Evolutionary conservation across 306 rosid species (phyloP).

Genomic region (Geum urbanum): DNA sequence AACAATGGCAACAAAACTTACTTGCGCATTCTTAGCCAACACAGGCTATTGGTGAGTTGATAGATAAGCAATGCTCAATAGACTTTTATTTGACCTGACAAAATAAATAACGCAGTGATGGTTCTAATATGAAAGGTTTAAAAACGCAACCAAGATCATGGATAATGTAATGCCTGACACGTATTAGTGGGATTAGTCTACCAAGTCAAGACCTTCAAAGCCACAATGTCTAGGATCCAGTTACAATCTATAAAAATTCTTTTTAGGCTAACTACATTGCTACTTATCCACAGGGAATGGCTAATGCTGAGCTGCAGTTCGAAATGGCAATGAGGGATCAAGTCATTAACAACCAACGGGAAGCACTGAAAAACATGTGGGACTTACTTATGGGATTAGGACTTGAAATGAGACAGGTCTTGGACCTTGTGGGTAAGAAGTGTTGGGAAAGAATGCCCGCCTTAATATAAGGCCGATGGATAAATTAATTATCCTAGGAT

Average conservation of each 20-base stretch:
- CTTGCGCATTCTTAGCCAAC: conserved; percentile 54
- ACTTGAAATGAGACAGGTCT: conserved; percentile 44
- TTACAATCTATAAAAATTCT: conserved; percentile 1
- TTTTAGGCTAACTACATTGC: conserved; percentile 5
- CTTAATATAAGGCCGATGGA: no score
- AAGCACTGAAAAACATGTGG: conserved; percentile 46
- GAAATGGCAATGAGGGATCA: conserved; percentile 71
- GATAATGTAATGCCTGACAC: background rate
- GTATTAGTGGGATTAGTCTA: background rate
- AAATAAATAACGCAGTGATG: background rate
- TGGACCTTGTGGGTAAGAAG: conserved; percentile 39
- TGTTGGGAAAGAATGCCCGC: no score
- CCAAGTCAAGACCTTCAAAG: background rate
- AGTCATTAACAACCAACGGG: conserved; percentile 53
- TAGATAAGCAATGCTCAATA: background rate
- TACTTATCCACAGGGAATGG: conserved; percentile 40
- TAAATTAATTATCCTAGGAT: no score
- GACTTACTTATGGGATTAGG: conserved; percentile 57
- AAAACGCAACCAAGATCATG: conserved; percentile 13
- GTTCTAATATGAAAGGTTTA: background rate
- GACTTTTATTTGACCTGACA: background rate
- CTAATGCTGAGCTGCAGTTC: conserved; percentile 59
- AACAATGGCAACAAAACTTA: conserved; percentile 54
- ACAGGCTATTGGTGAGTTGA: conserved; percentile 58
- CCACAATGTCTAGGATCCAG: background rate